Conservation (phyloP, 1,284 basidiomycete species). For the Mycena citricolor region DNA sequence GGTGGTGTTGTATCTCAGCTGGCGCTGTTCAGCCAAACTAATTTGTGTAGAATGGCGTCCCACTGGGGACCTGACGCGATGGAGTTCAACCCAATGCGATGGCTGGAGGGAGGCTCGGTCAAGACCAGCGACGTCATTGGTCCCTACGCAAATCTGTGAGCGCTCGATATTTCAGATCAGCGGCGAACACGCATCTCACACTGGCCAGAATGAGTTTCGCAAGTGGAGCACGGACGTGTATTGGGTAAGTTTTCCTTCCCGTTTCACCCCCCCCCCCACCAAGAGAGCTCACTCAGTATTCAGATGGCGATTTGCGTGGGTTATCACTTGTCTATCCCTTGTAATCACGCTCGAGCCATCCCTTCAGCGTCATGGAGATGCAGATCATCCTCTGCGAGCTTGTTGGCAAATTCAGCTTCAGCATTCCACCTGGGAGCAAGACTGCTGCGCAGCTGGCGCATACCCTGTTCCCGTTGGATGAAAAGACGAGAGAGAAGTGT, state of each 20-base stretch:
- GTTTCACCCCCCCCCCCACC: neutral
- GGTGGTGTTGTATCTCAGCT: constrained; percentile 1
- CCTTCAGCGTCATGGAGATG: constrained; percentile 20
- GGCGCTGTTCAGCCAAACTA: too few species aligned
- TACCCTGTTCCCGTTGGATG: too few species aligned
- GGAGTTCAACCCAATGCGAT: constrained; percentile 12
- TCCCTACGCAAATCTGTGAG: constrained; percentile 14
- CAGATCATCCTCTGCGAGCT: constrained; percentile 2
- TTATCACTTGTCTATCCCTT: neutral
- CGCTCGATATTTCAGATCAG: neutral
- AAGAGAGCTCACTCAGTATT: neutral
- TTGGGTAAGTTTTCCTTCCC: constrained; percentile 4
- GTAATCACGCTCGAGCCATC: neutral
- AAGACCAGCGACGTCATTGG: constrained; percentile 4
- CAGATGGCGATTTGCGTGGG: constrained; percentile 10
- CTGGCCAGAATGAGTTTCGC: constrained; percentile 5
- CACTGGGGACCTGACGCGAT: constrained; percentile 9
- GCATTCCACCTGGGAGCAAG: neutral
- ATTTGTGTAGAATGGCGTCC: constrained; percentile 5
- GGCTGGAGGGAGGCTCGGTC: constrained; percentile 5
- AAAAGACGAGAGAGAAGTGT: too few species aligned
- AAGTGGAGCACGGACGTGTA: constrained; percentile 5
- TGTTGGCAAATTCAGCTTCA: constrained; percentile 3
- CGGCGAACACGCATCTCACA: too few species aligned
- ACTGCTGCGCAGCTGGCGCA: constrained; percentile 8